Evolutionary conservation across 108 stramenopile species (phyloP).

Genomic region (Pseudonitzschia multistriata): DNA sequence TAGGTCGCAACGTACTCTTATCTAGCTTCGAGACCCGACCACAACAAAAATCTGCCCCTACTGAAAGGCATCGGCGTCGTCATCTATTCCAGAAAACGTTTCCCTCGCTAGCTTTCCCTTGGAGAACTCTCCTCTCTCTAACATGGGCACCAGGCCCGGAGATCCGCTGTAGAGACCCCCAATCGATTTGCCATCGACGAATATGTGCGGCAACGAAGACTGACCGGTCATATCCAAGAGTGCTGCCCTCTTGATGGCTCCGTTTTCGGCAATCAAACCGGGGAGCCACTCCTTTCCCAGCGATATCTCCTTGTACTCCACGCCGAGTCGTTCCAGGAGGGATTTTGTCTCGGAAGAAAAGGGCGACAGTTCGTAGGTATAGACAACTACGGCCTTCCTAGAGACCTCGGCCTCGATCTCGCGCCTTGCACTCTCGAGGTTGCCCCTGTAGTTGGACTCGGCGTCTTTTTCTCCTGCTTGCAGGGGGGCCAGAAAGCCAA

Average conservation of each 20-base stretch:
- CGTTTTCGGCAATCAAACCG: slow-evolving; percentile 48
- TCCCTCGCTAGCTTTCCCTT: background rate
- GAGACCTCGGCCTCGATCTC: slow-evolving; percentile 44
- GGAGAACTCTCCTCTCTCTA: slow-evolving; percentile 40
- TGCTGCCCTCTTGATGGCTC: slow-evolving; percentile 46
- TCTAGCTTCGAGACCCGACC: no score
- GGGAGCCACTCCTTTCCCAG: slow-evolving; percentile 76
- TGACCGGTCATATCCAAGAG: slow-evolving; percentile 73
- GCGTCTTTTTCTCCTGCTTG: slow-evolving; percentile 59
- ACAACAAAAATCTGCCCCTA: background rate
- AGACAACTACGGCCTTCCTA: slow-evolving; percentile 47
- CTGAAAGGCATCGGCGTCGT: background rate
- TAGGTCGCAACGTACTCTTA: no score
- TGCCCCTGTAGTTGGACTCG: slow-evolving; percentile 31
- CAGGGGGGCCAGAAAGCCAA: slow-evolving; percentile 41
- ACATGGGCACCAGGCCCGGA: slow-evolving; percentile 57
- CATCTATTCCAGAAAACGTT: background rate
- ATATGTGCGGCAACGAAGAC: slow-evolving; percentile 66
- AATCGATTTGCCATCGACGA: slow-evolving; percentile 51
- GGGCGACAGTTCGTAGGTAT: slow-evolving; percentile 71
- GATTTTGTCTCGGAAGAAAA: slow-evolving; percentile 56
- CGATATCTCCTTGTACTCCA: slow-evolving; percentile 47
- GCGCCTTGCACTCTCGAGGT: slow-evolving; percentile 34
- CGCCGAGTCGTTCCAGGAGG: slow-evolving; percentile 48
- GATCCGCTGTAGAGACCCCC: slow-evolving; percentile 71